Conservation (phyloP, 139 green algal species). For the Yamagishiella unicocca region DNA sequence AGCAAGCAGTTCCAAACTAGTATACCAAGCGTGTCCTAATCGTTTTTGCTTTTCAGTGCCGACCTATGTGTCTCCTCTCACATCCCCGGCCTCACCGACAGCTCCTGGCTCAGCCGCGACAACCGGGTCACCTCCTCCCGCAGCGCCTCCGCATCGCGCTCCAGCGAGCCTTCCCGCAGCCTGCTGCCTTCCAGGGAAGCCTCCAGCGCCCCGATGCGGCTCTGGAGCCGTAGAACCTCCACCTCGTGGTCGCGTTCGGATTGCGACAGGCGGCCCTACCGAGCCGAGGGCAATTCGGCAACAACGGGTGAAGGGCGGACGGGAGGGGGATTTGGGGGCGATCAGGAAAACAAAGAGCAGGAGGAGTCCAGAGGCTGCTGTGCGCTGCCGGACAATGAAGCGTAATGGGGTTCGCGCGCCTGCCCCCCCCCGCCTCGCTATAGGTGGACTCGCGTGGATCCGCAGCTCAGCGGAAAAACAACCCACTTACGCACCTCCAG, state of each 20-base stretch:
- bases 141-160: background rate
- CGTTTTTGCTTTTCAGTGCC: too few relatives aligned
- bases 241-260: constrained; percentile 37
- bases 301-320: too few relatives aligned
- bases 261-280: constrained; percentile 6
- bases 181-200: constrained; percentile 25
- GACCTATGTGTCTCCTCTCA: background rate
- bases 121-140: background rate
- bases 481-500: constrained; percentile 16
- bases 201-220: constrained; percentile 35
- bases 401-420: too few relatives aligned
- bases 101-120: background rate
- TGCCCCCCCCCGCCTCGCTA: too few relatives aligned
- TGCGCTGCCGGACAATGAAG: too few relatives aligned
- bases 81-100: constrained; percentile 1
- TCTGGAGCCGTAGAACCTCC: constrained; percentile 14
- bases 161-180: constrained; percentile 22
- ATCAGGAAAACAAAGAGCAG: too few relatives aligned
- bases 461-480: background rate
- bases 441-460: background rate
- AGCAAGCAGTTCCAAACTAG: too few relatives aligned
- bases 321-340: too few relatives aligned
- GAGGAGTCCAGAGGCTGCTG: too few relatives aligned
- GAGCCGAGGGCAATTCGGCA: background rate
- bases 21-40: too few relatives aligned